A percentile compares a stretch with the other conserved stretches of the same genome.
These are phyloP conservation scores for Xylariomycetidae sp. DNA, from an alignment of 2,329 filamentous ascomycete genomes.

Conservation along the genomic window DNA sequence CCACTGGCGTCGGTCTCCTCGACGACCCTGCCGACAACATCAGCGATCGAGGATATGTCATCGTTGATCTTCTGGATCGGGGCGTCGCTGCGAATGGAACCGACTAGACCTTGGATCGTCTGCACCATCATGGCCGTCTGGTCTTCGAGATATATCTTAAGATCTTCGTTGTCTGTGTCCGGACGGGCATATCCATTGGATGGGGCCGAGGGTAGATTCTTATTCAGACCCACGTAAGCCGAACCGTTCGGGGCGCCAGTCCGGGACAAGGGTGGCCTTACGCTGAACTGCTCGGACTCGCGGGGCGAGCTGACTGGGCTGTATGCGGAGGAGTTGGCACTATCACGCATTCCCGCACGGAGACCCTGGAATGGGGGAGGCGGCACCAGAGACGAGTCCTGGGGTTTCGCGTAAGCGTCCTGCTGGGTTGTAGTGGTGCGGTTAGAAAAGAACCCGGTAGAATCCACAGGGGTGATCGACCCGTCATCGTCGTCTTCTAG, in stretches of 20 bases:
- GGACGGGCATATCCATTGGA: slow-evolving; percentile 37
- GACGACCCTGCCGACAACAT: slow-evolving; percentile 66
- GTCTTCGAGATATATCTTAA: slow-evolving; percentile 74
- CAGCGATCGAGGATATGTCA: slow-evolving; percentile 67
- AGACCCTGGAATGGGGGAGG: slow-evolving; percentile 56
- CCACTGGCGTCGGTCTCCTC: slow-evolving; percentile 57
- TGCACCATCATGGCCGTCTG: slow-evolving; percentile 75
- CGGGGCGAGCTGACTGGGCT: slow-evolving; percentile 68
- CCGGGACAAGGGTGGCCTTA: slow-evolving; percentile 17
- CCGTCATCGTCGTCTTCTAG: slow-evolving; percentile 74
- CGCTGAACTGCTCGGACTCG: slow-evolving; percentile 45
- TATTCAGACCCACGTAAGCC: slow-evolving; percentile 26
- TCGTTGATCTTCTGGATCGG: slow-evolving; percentile 59
- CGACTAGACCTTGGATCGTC: slow-evolving; percentile 76
- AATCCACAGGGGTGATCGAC: slow-evolving; percentile 60
- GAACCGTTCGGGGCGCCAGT: slow-evolving; percentile 32
- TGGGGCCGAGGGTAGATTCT: slow-evolving; percentile 27
- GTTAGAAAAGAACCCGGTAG: slow-evolving; percentile 64
- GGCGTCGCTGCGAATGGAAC: slow-evolving; percentile 62
- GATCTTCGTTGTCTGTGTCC: slow-evolving; percentile 42
- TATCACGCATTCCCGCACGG: slow-evolving; percentile 47
- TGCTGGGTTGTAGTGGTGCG: slow-evolving; percentile 36
- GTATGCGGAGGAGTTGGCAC: slow-evolving; percentile 68
- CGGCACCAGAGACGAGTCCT: slow-evolving; percentile 40
- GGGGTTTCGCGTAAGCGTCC: slow-evolving; percentile 28